Evolutionary conservation across 1,284 basidiomycete species (phyloP).

Genomic region (Malassezia slooffiae): DNA sequence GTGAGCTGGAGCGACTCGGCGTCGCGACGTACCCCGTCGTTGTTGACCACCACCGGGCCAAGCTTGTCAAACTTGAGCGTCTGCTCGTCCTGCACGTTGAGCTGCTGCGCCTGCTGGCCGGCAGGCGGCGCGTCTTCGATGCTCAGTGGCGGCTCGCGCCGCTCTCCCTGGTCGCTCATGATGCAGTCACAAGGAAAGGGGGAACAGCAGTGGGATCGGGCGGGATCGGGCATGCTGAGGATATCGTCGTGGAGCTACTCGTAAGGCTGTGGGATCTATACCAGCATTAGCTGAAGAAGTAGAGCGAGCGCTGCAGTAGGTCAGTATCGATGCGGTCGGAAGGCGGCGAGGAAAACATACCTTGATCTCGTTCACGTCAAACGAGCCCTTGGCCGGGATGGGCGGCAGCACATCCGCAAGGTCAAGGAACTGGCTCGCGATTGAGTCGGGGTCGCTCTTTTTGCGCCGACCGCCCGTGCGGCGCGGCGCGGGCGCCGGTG

Average conservation of each 20-base stretch:
- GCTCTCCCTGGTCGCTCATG: too few relatives aligned
- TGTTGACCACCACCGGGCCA: constrained; percentile 18
- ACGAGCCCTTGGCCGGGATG: constrained; percentile 73
- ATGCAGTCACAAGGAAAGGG: too few relatives aligned
- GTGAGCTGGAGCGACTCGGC: neutral
- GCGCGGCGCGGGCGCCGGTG: neutral
- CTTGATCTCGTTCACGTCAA: constrained; percentile 70
- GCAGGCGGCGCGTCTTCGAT: too few relatives aligned
- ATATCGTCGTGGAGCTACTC: too few relatives aligned
- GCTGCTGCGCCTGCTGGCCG: neutral
- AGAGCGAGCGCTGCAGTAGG: constrained; percentile 22
- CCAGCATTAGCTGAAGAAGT: constrained; percentile 38
- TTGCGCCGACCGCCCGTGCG: constrained; percentile 8
- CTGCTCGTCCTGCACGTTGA: neutral
- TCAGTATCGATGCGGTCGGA: neutral
- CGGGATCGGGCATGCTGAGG: too few relatives aligned
- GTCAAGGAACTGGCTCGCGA: constrained; percentile 55
- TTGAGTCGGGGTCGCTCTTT: constrained; percentile 8
- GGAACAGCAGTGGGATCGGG: too few relatives aligned
- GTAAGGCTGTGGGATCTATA: too few relatives aligned
- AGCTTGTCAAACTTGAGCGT: constrained; percentile 17
- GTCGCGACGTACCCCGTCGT: constrained; percentile 14
- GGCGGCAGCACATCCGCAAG: constrained; percentile 69
- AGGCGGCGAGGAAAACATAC: too few relatives aligned
- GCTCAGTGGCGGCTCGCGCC: too few relatives aligned